Evolutionary conservation across 176 grass and related monocot genomes (phyloP), one percentile per base, ranked within the genome.

Genomic region (Canna indica): DNA sequence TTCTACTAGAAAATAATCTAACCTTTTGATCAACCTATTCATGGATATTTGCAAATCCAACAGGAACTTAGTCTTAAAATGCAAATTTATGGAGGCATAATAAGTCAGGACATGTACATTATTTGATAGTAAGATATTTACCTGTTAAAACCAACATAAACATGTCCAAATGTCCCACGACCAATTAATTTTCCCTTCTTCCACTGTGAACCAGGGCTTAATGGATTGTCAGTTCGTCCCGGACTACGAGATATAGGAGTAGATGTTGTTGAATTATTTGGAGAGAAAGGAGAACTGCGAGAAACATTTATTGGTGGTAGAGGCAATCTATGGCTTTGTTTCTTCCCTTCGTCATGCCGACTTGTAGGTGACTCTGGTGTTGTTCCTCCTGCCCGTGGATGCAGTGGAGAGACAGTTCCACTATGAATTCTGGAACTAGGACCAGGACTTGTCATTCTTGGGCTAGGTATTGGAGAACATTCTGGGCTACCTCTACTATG

Each of bases 91-190:
- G 14, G 13, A 30, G 3, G 15, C 28, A 32, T 32, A 62, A 32
- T 18, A 62, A 62, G 29, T 62, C 4, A 16, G 17, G 6, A 62
- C 12, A 15, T 62, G 30, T 31, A 25, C 36, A n/a, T 14, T 69
- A 61, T 16, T 79, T 35, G 42, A 70, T 75, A 58, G 45, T 59
- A 71, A 81, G 72, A 75, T 20, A 82, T 39, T 75, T 97, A 99
- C 94, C 86, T 99, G 71, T 99, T 99, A 82, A 99, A 99, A 71
- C 94, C 94, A 88, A 75, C 90, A 82, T 93, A 93, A 67, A 99
- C 94, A 99, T 99, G 89, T 30, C 94, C 94, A 45, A 99, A 99
- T 65, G 94, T 99, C 46, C 94, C 94, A 70, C 80, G 79, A 56
- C 94, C 94, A 67, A 99, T 84, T 68, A 99, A 60, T 70, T 93